Evolutionary conservation across 441 rosid genomes (phyloP).

Genomic region (Arabidopsis lyrata): DNA sequence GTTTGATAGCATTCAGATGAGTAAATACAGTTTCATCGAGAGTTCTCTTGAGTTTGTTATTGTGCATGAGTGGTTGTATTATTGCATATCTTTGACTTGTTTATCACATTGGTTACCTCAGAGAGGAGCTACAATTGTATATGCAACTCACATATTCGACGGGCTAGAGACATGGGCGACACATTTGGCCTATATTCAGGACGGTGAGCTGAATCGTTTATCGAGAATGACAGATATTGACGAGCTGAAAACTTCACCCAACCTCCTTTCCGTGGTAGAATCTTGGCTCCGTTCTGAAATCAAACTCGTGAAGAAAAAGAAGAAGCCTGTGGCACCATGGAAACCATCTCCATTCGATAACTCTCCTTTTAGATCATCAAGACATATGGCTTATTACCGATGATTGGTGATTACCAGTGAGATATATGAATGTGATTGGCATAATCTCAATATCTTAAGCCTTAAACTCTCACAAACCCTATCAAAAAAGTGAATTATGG

Average conservation of each 20-base stretch:
- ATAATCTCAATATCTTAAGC: too few species aligned
- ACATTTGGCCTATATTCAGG: conserved; percentile 81
- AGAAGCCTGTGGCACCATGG: conserved; percentile 54
- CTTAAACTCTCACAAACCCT: too few species aligned
- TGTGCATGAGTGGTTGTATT: conserved; percentile 3
- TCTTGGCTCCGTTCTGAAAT: conserved; percentile 88
- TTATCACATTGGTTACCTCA: conserved; percentile 22
- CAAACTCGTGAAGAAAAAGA: conserved; percentile 54
- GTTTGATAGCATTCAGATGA: background rate
- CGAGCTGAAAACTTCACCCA: conserved; percentile 69
- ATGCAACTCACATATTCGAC: conserved; percentile 75
- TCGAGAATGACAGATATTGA: conserved; percentile 59
- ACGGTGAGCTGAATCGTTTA: conserved; percentile 70
- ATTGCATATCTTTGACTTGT: conserved; percentile 21
- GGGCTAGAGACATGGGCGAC: conserved; percentile 77
- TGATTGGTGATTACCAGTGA: conserved; percentile 42
- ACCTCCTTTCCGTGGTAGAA: conserved; percentile 88
- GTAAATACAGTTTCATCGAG: background rate
- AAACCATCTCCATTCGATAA: conserved; percentile 55
- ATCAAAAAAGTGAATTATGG: conserved; percentile 4
- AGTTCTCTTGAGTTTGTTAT: background rate
- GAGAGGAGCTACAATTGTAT: conserved; percentile 75
- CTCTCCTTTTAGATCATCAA: conserved; percentile 58
- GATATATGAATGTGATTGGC: background rate
- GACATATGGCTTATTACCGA: conserved; percentile 93